These are phyloP conservation scores for Suillus discolor DNA, from an alignment of 768 basidiomycete genomes.

Conservation along the genomic window DNA sequence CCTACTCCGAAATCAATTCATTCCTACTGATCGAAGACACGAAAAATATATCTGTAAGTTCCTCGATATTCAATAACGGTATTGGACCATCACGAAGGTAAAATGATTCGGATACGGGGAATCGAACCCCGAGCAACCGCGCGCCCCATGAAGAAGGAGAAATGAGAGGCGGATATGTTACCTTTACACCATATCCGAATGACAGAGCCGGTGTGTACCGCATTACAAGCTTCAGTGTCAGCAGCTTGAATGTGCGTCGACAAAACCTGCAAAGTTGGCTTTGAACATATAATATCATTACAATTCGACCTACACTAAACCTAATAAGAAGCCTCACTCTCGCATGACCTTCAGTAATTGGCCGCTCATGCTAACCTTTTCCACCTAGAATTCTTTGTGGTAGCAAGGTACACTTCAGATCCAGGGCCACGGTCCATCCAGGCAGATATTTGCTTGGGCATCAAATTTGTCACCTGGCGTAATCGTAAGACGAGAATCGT, in stretches of 20 bases:
- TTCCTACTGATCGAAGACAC: neutral
- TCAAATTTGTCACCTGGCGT: conserved; percentile 58
- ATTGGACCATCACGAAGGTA: neutral
- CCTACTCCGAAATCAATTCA: neutral
- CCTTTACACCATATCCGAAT: conserved; percentile 6
- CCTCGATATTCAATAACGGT: neutral
- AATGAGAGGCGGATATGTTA: conserved; percentile 7
- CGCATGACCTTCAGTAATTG: no score
- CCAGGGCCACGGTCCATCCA: conserved; percentile 69
- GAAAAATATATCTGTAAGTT: neutral
- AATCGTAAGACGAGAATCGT: neutral
- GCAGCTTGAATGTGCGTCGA: no score
- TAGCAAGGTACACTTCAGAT: conserved; percentile 72
- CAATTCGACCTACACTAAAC: neutral
- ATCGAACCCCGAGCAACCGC: conserved; percentile 62
- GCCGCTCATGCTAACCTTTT: conserved; percentile 31
- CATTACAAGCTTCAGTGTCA: neutral
- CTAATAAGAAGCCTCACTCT: neutral
- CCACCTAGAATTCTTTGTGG: conserved; percentile 69
- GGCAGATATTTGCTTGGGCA: conserved; percentile 65
- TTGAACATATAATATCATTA: neutral
- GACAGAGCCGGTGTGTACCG: neutral
- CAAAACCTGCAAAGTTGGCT: neutral
- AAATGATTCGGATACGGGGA: conserved; percentile 49
- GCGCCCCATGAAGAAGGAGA: conserved; percentile 1